A percentile compares a stretch with the other conserved stretches of the same genome.
Conservation (phyloP, 1,139 yeast genomes). For the Cylindricascospora bacillispora region DNA sequence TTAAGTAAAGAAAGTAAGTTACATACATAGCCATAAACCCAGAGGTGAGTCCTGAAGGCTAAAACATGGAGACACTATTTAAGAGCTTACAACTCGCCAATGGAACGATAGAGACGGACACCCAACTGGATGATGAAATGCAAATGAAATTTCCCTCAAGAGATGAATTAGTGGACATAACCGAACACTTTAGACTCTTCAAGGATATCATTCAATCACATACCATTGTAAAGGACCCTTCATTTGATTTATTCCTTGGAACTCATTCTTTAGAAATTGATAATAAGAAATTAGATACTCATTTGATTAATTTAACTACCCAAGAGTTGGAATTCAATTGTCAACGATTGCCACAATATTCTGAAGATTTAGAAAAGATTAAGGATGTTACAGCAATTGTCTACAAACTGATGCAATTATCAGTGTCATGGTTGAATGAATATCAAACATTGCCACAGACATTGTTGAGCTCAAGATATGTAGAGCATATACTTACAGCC, state of each 20-base stretch:
- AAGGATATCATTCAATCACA: slow-evolving; percentile 27
- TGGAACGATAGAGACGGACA: too few relatives aligned
- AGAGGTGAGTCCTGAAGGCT: too few relatives aligned
- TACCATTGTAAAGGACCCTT: slow-evolving; percentile 38
- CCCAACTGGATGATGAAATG: background rate
- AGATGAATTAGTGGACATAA: slow-evolving; percentile 32
- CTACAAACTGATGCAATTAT: slow-evolving; percentile 33
- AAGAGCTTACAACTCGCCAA: too few relatives aligned
- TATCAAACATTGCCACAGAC: slow-evolving; percentile 48
- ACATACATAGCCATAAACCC: too few relatives aligned
- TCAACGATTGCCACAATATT: slow-evolving; percentile 10
- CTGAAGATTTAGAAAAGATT: slow-evolving; percentile 14
- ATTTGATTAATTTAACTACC: slow-evolving; percentile 33
- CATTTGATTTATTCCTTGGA: slow-evolving; percentile 54
- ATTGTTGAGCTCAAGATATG: slow-evolving; percentile 51
- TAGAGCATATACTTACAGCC: slow-evolving; percentile 35
- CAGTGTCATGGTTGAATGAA: slow-evolving; percentile 51
- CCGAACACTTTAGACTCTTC: slow-evolving; percentile 29
- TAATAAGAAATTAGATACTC: slow-evolving; percentile 53
- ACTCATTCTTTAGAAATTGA: slow-evolving; percentile 60
- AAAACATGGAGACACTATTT: too few relatives aligned
- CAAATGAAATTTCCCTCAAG: background rate
- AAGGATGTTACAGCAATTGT: slow-evolving; percentile 35
- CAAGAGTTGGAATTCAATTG: slow-evolving; percentile 29
- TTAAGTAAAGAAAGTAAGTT: too few relatives aligned